Percentiles rank a stretch among this genome's conserved stretches.
Evolutionary conservation across 2,329 filamentous ascomycete species (phyloP).

Genomic region (Colletotrichum phormii): DNA sequence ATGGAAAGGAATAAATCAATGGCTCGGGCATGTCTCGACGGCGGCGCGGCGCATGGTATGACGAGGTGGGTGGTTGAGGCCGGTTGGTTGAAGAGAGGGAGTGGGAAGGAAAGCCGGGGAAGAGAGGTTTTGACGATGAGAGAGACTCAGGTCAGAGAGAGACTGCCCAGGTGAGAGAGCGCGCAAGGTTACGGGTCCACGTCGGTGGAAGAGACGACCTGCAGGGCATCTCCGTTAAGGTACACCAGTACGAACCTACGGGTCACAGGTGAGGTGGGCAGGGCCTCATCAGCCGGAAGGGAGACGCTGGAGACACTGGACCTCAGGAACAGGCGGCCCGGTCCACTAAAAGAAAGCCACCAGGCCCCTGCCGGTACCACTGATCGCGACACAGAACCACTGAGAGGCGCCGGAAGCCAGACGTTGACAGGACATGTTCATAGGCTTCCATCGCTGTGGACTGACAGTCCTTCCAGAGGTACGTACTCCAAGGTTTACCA

Average conservation of each 20-base stretch:
- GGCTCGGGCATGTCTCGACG: constrained; percentile 32
- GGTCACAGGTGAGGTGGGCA: not conserved
- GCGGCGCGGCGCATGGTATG: constrained; percentile 25
- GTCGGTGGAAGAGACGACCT: constrained; percentile 1
- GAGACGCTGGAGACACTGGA: constrained; percentile 5
- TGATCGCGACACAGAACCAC: not conserved
- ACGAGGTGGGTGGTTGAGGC: not conserved
- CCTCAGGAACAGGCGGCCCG: constrained; percentile 22
- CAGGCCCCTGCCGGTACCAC: not conserved
- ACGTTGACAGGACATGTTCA: not conserved
- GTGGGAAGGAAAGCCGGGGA: constrained; percentile 16
- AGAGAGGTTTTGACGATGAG: constrained; percentile 35
- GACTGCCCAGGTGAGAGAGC: not conserved
- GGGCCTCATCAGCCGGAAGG: not conserved
- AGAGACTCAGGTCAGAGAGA: not conserved
- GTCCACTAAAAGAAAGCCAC: constrained; percentile 6
- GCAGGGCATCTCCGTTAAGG: not conserved
- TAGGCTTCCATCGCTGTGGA: not conserved
- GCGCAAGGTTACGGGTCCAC: constrained; percentile 15
- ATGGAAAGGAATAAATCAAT: constrained; percentile 40
- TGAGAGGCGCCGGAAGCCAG: not conserved
- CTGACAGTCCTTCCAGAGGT: not conserved
- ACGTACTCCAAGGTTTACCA: not conserved
- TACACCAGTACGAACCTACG: not conserved
- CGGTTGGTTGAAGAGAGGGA: not conserved